These are phyloP conservation scores for Biscutella laevigata DNA, from an alignment of 441 rosid genomes.

Conservation along the genomic window DNA sequence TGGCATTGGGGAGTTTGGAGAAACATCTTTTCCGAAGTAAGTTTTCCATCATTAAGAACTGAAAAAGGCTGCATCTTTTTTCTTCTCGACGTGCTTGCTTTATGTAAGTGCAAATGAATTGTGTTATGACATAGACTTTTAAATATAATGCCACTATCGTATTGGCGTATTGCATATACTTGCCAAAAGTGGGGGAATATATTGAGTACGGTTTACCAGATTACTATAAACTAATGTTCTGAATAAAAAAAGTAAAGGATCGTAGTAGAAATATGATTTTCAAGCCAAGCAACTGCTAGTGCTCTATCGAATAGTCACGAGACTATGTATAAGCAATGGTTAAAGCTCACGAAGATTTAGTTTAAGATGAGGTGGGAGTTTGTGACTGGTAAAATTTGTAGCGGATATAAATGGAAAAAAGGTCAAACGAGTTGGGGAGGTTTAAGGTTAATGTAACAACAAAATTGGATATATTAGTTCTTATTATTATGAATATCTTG, in stretches of 20 bases:
- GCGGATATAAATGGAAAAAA: no score
- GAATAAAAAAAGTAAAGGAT: background rate
- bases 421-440: background rate
- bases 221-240: background rate
- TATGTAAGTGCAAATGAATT: background rate
- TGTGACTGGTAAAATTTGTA: background rate
- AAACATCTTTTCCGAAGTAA: constrained; percentile 83
- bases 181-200: background rate
- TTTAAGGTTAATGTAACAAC: background rate
- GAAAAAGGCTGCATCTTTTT: background rate
- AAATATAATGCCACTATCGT: background rate
- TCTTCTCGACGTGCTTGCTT: background rate
- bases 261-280: background rate
- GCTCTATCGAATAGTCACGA: background rate
- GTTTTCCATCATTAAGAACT: background rate
- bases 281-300: background rate
- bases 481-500: background rate
- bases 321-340: background rate
- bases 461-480: background rate
- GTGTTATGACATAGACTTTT: background rate
- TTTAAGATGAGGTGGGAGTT: background rate
- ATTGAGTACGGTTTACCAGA: background rate
- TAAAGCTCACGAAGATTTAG: background rate
- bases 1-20: constrained; percentile 93
- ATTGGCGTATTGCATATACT: background rate